These are phyloP conservation scores for Populus deltoides DNA, from an alignment of 345 rosid species.

Conservation along the genomic window DNA sequence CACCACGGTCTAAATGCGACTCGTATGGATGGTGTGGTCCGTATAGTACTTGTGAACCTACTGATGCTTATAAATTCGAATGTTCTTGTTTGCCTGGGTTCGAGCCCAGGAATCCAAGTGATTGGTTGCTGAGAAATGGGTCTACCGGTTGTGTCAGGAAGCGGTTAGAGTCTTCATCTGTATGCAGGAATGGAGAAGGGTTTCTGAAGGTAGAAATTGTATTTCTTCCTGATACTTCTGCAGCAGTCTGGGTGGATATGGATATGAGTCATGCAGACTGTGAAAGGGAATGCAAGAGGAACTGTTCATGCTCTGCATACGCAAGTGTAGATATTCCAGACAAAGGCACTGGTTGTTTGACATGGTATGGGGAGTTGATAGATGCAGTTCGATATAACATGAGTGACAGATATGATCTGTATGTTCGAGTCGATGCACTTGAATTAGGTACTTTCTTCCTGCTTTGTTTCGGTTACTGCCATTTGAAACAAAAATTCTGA, in stretches of 20 bases:
- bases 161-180: neutral
- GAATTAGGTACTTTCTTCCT: slow-evolving; percentile 9
- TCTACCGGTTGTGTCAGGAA: slow-evolving; percentile 6
- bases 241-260: neutral
- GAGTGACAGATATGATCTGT: neutral
- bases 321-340: neutral
- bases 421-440: slow-evolving; percentile 22
- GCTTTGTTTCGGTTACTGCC: neutral
- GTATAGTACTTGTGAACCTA: neutral
- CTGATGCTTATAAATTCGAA: neutral
- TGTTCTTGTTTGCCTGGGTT: slow-evolving; percentile 12
- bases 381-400: no score
- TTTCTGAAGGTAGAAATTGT: neutral
- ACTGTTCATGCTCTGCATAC: slow-evolving; percentile 12
- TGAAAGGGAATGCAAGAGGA: slow-evolving; percentile 7
- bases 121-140: slow-evolving; percentile 9
- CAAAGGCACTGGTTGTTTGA: neutral
- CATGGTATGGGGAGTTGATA: no score
- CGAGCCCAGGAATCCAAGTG: slow-evolving; percentile 1
- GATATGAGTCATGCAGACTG: neutral
- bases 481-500: neutral
- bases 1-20: neutral
- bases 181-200: slow-evolving; percentile 14
- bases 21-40: slow-evolving; percentile 8
- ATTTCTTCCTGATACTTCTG: slow-evolving; percentile 11